phyloP scores from a whole-genome alignment of 1,284 basidiomycete species.

The Ceratobasidium sp. region DNA sequence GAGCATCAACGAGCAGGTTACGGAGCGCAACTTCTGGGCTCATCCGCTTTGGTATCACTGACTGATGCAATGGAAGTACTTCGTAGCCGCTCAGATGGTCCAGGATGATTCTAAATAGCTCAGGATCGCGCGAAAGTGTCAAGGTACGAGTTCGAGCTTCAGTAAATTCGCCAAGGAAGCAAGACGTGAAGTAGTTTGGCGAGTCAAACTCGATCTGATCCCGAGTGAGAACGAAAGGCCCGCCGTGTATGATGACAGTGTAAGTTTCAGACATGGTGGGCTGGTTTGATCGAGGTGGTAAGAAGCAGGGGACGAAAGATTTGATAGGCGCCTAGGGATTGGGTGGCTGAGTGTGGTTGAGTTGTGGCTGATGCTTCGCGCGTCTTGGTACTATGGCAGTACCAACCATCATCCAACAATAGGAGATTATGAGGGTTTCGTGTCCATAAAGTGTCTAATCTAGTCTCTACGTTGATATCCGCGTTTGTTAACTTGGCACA shows the following conservation, averaged over 20 bases:
- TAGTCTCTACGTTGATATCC: no score
- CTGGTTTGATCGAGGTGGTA: background rate
- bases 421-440: no score
- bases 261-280: background rate
- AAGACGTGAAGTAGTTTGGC: background rate
- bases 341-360: no score
- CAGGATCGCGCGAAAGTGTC: no score
- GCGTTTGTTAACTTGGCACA: no score
- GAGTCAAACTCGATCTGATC: no score
- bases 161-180: conserved; percentile 12
- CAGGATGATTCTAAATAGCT: conserved; percentile 24
- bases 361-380: no score
- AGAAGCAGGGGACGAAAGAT: no score
- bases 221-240: no score
- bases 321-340: background rate
- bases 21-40: background rate
- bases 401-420: no score
- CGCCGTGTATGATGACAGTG: conserved; percentile 1
- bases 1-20: background rate
- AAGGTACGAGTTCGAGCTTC: conserved; percentile 4
- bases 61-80: background rate
- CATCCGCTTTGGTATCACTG: background rate
- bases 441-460: no score
- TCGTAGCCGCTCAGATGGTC: conserved; percentile 24
- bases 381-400: no score